Conservation (phyloP, 208 protist species). For the Tritrichomonas musculus region DNA sequence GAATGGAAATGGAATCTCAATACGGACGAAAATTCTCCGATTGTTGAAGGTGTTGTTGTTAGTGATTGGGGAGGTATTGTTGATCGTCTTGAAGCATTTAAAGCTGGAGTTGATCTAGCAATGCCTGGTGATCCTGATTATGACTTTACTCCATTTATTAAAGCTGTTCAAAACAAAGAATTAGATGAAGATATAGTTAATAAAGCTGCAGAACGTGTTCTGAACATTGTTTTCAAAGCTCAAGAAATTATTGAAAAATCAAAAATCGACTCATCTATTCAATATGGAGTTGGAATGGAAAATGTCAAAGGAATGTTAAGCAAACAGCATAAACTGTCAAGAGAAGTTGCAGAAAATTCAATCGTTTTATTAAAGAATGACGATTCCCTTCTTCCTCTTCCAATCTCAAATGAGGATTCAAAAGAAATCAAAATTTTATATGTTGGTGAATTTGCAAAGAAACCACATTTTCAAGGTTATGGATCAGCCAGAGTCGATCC, state of each 20-base stretch:
- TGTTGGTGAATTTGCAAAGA: too few relatives aligned
- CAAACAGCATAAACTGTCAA: not conserved
- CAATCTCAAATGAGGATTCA: too few relatives aligned
- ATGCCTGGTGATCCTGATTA: not conserved
- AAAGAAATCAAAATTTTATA: too few relatives aligned
- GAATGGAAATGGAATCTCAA: constrained; percentile 49
- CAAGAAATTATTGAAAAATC: not conserved
- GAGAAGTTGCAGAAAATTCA: not conserved
- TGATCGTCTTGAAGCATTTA: not conserved
- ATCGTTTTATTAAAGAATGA: constrained; percentile 43
- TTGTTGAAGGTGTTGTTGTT: constrained; percentile 40
- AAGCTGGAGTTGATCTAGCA: constrained; percentile 36
- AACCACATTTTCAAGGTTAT: too few relatives aligned
- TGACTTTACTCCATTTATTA: not conserved
- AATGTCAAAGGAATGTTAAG: too few relatives aligned
- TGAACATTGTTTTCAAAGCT: not conserved
- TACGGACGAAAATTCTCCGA: too few relatives aligned
- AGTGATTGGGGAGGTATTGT: constrained; percentile 42
- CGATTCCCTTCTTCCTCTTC: not conserved
- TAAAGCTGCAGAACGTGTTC: not conserved
- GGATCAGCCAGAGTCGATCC: too few relatives aligned
- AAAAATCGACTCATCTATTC: not conserved
- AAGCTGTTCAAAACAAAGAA: not conserved
- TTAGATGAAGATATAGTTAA: constrained; percentile 17
- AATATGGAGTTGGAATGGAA: too few relatives aligned